phyloP scores from a whole-genome alignment of 306 rosid species.

The Argentina anserina region DNA sequence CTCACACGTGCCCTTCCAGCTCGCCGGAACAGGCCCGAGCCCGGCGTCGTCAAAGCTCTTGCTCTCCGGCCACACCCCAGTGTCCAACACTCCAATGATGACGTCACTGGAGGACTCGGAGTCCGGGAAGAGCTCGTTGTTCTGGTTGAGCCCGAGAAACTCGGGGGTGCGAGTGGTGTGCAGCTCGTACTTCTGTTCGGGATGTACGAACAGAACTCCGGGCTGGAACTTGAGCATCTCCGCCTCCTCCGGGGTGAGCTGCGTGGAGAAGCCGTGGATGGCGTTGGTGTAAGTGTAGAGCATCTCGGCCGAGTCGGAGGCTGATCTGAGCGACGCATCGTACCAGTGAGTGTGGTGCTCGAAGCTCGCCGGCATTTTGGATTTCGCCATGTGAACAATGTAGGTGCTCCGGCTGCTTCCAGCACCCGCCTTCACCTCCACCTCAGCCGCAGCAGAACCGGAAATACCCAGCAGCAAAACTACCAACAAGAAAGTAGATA shows the following conservation, averaged over 20 bases:
- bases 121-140: conserved; percentile 19
- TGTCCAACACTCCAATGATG: conserved; percentile 59
- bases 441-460: conserved; percentile 28
- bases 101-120: conserved; percentile 36
- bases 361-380: conserved; percentile 59
- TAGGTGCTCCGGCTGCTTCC: conserved; percentile 36
- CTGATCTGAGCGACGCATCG: conserved; percentile 49
- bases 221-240: conserved; percentile 32
- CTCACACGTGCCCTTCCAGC: conserved; percentile 75
- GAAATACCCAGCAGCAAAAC: conserved; percentile 25
- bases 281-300: conserved; percentile 60
- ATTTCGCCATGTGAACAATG: conserved; percentile 63
- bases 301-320: conserved; percentile 55
- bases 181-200: conserved; percentile 50
- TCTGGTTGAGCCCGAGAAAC: conserved; percentile 64
- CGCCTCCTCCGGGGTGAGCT: conserved; percentile 48
- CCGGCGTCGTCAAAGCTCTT: conserved; percentile 71
- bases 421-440: not conserved
- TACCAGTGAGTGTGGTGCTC: conserved; percentile 63
- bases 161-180: conserved; percentile 78
- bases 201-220: conserved; percentile 55
- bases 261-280: conserved; percentile 72
- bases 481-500: not conserved
- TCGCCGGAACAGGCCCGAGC: conserved; percentile 54
- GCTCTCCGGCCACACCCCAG: conserved; percentile 87